phyloP scores from a whole-genome alignment of 2,329 filamentous ascomycete genomes.

The Pseudocercospora eumusae region DNA sequence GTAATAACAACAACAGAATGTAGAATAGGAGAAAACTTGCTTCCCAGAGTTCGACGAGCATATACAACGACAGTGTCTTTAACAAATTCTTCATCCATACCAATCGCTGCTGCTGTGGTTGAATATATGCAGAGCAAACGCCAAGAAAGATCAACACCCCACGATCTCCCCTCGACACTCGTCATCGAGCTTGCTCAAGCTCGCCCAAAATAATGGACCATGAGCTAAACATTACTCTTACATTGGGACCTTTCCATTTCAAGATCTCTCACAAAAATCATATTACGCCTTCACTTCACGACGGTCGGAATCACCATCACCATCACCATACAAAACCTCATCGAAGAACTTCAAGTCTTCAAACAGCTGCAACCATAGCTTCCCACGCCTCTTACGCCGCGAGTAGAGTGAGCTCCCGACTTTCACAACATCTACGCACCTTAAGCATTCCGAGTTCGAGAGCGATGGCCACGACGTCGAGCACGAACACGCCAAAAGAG shows the following conservation, averaged over 20 bases:
- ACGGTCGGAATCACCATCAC: neutral
- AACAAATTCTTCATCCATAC: neutral
- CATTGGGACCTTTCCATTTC: slow-evolving; percentile 19
- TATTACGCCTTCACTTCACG: slow-evolving; percentile 10
- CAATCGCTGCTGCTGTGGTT: neutral
- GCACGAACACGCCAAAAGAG: slow-evolving; percentile 31
- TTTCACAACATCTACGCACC: neutral
- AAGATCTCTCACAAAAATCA: slow-evolving; percentile 12
- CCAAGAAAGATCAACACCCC: neutral
- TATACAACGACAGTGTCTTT: neutral
- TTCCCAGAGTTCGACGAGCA: neutral
- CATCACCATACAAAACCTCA: neutral
- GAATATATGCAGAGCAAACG: neutral
- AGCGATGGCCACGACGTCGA: slow-evolving; percentile 46
- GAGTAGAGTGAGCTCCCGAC: slow-evolving; percentile 4
- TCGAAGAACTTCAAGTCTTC: neutral
- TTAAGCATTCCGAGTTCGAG: neutral
- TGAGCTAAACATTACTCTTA: slow-evolving; percentile 20
- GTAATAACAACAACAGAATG: slow-evolving; percentile 12
- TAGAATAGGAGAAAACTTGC: slow-evolving; percentile 7
- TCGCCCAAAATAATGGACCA: slow-evolving; percentile 12
- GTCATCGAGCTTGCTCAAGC: slow-evolving; percentile 16
- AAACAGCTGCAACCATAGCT: slow-evolving; percentile 36
- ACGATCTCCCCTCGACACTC: slow-evolving; percentile 6
- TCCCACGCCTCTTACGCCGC: slow-evolving; percentile 30